Conservation (phyloP, 2,329 filamentous ascomycete genomes). For the Hypoxylon sp. region DNA sequence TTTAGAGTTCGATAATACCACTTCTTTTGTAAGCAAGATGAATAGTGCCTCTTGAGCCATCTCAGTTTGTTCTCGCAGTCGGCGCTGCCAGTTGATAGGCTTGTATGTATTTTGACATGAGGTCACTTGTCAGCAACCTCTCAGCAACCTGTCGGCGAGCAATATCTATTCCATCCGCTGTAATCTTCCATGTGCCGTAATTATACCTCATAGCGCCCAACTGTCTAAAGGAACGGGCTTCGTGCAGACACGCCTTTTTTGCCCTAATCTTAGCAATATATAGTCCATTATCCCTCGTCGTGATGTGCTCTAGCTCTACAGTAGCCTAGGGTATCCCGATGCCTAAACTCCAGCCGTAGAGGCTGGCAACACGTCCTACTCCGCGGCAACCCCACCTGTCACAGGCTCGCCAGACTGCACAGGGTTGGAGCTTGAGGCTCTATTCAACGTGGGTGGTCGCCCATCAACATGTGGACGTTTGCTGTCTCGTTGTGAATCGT, state of each 20-base stretch:
- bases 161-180: background rate
- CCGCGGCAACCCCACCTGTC: background rate
- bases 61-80: background rate
- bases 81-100: background rate
- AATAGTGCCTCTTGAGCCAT: background rate
- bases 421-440: constrained; percentile 32
- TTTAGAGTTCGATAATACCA: constrained; percentile 24
- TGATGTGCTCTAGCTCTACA: constrained; percentile 19
- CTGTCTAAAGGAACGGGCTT: background rate
- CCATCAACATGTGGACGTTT: constrained; percentile 52
- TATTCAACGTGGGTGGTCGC: constrained; percentile 31
- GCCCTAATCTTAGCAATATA: constrained; percentile 17
- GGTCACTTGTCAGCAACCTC: constrained; percentile 1
- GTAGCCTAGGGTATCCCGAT: background rate
- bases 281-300: constrained; percentile 11
- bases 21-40: constrained; percentile 6
- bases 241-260: constrained; percentile 8
- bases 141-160: constrained; percentile 1
- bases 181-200: constrained; percentile 10
- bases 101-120: background rate
- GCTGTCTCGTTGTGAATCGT: constrained; percentile 47
- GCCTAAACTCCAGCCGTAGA: background rate
- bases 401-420: constrained; percentile 28
- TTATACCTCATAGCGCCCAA: constrained; percentile 3
- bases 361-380: constrained; percentile 8